These are phyloP conservation scores for Pedinophyceae sp. DNA, from an alignment of 139 green algal genomes.

Conservation along the genomic window DNA sequence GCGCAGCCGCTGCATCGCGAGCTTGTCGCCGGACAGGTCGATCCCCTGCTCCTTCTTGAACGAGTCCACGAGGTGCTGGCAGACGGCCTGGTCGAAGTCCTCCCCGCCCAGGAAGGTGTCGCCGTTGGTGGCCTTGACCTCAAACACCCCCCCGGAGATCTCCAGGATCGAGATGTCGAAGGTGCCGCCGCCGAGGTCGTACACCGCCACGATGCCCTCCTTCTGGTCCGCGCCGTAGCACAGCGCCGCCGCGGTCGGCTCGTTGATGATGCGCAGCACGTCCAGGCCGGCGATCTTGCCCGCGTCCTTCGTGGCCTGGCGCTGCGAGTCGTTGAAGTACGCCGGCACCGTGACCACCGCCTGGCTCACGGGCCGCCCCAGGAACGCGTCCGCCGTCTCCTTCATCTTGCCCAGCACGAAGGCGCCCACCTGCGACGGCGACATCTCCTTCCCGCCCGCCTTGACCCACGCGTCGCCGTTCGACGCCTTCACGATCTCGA, in stretches of 20 bases:
- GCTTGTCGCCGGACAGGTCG: constrained; percentile 81
- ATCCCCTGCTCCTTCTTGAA: constrained; percentile 85
- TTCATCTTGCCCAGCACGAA: constrained; percentile 96
- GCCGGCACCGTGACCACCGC: constrained; percentile 95
- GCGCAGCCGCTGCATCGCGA: constrained; percentile 86
- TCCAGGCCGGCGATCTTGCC: constrained; percentile 19
- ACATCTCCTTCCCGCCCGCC: constrained; percentile 16
- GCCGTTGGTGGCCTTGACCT: constrained; percentile 98
- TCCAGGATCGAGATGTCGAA: constrained; percentile 98
- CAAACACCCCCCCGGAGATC: constrained; percentile 89
- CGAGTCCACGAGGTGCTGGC: constrained; percentile 15
- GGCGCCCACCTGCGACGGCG: constrained; percentile 42
- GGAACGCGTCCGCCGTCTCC: constrained; percentile 88
- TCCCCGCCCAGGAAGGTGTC: constrained; percentile 98
- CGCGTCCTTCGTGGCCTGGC: constrained; percentile 67
- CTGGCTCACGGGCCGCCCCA: constrained; percentile 69
- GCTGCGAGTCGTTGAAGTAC: constrained; percentile 98
- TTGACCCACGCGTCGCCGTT: constrained; percentile 98
- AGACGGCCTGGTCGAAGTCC: constrained; percentile 92
- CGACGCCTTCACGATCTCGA: constrained; percentile 77
- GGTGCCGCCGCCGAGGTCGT: constrained; percentile 82
- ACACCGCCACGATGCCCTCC: constrained; percentile 87
- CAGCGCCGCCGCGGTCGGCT: constrained; percentile 91
- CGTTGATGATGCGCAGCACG: constrained; percentile 95
- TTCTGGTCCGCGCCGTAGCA: constrained; percentile 93